Evolutionary conservation across 2,329 filamentous ascomycete genomes (phyloP), one percentile per base, ranked within the genome.

Genomic region (Mycogone perniciosa): DNA sequence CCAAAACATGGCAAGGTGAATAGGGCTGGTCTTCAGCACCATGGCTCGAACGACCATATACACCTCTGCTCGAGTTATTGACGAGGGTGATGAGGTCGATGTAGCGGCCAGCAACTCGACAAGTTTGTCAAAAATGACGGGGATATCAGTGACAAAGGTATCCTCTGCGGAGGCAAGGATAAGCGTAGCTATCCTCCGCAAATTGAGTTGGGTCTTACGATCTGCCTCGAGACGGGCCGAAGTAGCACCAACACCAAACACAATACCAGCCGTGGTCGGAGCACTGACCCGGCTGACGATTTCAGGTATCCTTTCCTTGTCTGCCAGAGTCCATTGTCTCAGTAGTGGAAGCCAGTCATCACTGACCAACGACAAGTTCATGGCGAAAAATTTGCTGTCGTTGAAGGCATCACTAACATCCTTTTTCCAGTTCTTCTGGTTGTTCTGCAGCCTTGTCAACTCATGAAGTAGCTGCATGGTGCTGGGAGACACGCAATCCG

Each of bases 231-330:
- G 80, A 52, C 93, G 80, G 34, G 93, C 93, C 40, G 91, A 95
- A 26, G 89, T 90, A 6, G 93, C 93, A 8, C 95, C 95, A 0
- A 99, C 93, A n/a, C 93, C 93, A 62, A 99, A 99, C 65, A 99
- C 92, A 59, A 99, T 95, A 7, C 93, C 93, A 0, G 95, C 93
- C 10, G 91, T 92, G 1, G 91, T 89, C 5, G 93, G 93, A 4
- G 91, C 81, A 5, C 84, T 84, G 55, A 99, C 80, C 20, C 89
- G 85, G 35, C 80, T 76, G 7, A 97, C 70, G 4, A 96, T 74
- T 55, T 99, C 93, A 0, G 84, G 75, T 70, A 99, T 79, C 43
- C 88, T 83, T 50, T 96, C 91, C 69, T 95, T 96, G 67, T 99
- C 93, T 11, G 81, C 81, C 10, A 91, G 71, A 4, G 83, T 79